phyloP scores from a whole-genome alignment of 164 flowering plant genomes.

The Tinospora cordifolia region DNA sequence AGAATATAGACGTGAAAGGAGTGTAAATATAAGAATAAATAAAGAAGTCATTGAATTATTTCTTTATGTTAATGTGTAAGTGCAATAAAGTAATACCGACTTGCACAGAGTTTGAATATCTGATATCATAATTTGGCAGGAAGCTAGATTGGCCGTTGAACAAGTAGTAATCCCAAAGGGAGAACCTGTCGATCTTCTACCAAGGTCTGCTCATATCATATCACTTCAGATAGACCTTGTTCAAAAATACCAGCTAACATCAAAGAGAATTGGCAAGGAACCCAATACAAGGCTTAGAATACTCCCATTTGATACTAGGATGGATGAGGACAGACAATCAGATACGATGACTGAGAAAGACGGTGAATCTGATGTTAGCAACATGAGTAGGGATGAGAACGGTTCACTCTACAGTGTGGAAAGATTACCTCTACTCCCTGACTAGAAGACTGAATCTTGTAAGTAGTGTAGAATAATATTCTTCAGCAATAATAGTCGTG shows the following conservation, averaged over 20 bases:
- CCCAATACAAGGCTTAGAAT: conserved; percentile 41
- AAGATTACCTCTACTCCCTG: conserved; percentile 75
- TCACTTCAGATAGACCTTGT: conserved; percentile 63
- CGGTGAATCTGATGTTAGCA: conserved; percentile 18
- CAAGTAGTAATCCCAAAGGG: conserved; percentile 72
- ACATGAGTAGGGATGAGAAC: conserved; percentile 25
- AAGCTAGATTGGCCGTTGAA: conserved; percentile 79
- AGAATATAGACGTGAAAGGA: not conserved
- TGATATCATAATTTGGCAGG: conserved; percentile 33
- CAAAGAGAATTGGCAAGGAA: conserved; percentile 45
- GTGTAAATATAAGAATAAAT: not conserved
- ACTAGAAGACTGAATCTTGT: conserved; percentile 20
- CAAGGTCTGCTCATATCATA: conserved; percentile 55
- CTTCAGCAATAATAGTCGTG: not conserved
- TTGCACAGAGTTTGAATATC: not conserved
- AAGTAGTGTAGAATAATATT: not conserved
- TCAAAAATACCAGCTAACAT: conserved; percentile 48
- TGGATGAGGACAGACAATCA: conserved; percentile 10
- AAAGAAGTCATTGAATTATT: not conserved
- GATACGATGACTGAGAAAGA: conserved; percentile 19
- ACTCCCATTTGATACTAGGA: conserved; percentile 37
- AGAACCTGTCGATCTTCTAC: conserved; percentile 72
- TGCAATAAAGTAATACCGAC: not conserved
- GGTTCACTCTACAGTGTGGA: conserved; percentile 39
- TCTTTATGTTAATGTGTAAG: not conserved